Base-by-base conservation (phyloP, 352 stramenopile genomes). In the Phytopythium litorale region DNA sequence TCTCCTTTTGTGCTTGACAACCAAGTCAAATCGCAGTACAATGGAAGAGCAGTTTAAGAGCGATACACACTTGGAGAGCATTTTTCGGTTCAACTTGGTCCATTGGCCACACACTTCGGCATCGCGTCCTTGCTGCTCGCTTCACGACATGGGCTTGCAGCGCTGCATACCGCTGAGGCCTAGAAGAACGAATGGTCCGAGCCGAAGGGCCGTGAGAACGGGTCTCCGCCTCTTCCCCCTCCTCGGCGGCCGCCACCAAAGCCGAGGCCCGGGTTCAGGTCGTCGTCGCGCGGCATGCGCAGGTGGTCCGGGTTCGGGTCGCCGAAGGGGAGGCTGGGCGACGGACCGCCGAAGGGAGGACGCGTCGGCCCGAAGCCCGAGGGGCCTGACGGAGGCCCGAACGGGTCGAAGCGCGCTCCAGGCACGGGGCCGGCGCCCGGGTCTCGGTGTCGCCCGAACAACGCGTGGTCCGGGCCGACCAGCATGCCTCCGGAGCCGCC, bases 341-440 rank as follows among this genome's bases (percentile, higher is more conserved):
- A 72, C 35, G 75, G 78, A n/a, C 67, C 68, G 35, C 74, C 69
- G 23, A 68, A 63, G 16, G 68, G 72, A 19, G 68, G 74, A 42
- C 68, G 66, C 35, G 56, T 56, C 8, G 70, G 73, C 21, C 72
- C 67, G 30, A 79, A 72, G 7, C 84, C 78, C 58, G 59, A 62
- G 21, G 82, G 81, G 35, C 88, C 76, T 7, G 76, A 76, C 0
- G 76, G 67, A 11, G 87, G 87, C 11, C 87, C 87, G 48, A 81
- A 96, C n/a, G 87, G 87, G 64, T 96, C 87, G 48, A 96, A 96
- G 2, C 87, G 84, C 43, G 87, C 78, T 0, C 84, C 84, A 60
- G 84, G 87, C 5, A 94, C 73, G 12, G 84, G 79, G 33, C 84
- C 87, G 19, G 62, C 58, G 3, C 67, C 80, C 21, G 84, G 77